phyloP scores from a whole-genome alignment of 352 stramenopile genomes.

The Pythium aphanidermatum region DNA sequence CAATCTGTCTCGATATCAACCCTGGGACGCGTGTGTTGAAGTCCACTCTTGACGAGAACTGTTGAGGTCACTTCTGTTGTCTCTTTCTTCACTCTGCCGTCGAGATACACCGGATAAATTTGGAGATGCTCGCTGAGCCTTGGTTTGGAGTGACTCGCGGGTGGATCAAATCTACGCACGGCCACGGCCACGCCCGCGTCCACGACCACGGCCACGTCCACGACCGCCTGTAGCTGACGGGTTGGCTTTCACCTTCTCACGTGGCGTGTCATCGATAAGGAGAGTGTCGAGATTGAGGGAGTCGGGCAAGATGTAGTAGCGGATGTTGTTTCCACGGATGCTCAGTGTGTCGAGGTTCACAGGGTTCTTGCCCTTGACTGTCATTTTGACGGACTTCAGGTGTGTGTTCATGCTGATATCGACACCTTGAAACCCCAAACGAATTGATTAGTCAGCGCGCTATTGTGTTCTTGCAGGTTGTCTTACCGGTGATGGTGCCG shows the following conservation, averaged over 20 bases:
- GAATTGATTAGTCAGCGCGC: not conserved
- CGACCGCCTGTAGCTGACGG: conserved; percentile 52
- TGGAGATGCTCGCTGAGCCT: no score
- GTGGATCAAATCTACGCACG: no score
- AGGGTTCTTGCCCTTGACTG: conserved; percentile 96
- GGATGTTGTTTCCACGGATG: conserved; percentile 98
- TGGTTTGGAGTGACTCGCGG: no score
- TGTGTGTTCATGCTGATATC: conserved; percentile 99
- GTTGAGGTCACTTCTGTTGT: no score
- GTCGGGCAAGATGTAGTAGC: conserved; percentile 92
- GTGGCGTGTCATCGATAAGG: conserved; percentile 97
- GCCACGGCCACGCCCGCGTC: conserved; percentile 60
- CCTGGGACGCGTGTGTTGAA: no score
- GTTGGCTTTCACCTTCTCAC: conserved; percentile 89
- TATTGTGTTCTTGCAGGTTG: not conserved
- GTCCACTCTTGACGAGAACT: no score
- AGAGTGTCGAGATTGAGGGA: conserved; percentile 98
- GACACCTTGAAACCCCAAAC: conserved; percentile 67
- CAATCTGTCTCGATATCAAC: no score
- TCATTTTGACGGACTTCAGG: conserved; percentile 98
- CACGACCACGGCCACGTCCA: conserved; percentile 71
- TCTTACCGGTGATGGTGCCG: conserved; percentile 94
- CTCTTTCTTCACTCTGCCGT: not conserved
- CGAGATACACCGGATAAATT: conserved; percentile 1
- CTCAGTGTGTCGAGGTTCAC: conserved; percentile 96